Evolutionary conservation across 2,329 filamentous ascomycete species (phyloP), one percentile per base, ranked within the genome.

Genomic region (Endocalyx cinctus): DNA sequence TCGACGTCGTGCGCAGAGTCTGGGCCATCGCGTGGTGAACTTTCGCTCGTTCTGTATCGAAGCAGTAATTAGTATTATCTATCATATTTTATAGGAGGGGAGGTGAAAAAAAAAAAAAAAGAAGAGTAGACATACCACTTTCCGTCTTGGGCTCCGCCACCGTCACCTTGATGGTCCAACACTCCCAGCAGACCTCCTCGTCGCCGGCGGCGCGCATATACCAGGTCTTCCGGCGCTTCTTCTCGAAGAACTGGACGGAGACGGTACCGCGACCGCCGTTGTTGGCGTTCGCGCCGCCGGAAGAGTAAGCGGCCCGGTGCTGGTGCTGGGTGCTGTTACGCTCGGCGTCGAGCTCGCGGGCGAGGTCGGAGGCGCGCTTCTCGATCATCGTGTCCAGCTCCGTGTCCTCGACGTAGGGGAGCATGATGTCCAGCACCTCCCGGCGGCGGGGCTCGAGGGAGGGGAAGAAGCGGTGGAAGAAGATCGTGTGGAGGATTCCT

Each of bases 401-500:
- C 45, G 84, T 82, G 56, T 96, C 87, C 57, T 88, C 80, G 54
- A 97, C 84, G 52, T 86, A 85, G 32, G 92, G 89, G 17, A 97
- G 77, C 20, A 87, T 89, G 41, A 95, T 75, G 62, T 94, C 89
- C 46, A 96, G 81, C 43, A 96, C 80, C 56, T 96, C 89, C 64
- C 87, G 82, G 43, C 87, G 88, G 43, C 79, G 77, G 5, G 92
- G 90, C 26, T 77, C 70, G 49, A 96, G 76, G 38, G 87, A 82
- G 37, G 87, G 87, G 70, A 97, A 96, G 76, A 90, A 94, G 55
- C 92, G 84, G 68, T 96, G 89, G 74, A 97, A 97, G 78, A 97
- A 98, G 60, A 97, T 96, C 31, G 89, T 94, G 62, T 96, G 89
- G 31, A 97, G 76, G 58, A 96, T 85, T 44, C 85, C 90, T 94